Conservation (phyloP, 208 protist genomes). For the Trypanosoma grayi region DNA sequence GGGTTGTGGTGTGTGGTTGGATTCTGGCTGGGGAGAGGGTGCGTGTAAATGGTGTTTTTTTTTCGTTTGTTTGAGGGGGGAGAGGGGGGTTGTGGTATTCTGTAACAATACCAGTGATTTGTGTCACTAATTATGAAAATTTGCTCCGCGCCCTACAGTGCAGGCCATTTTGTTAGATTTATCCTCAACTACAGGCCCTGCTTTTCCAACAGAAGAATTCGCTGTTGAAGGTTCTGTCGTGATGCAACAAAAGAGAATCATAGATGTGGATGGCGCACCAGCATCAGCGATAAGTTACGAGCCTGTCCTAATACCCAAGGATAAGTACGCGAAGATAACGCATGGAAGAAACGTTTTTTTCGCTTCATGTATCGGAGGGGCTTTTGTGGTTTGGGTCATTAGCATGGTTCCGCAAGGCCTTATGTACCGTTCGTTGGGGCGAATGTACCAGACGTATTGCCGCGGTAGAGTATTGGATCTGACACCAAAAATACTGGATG, state of each 20-base stretch:
- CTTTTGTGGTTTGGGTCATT: constrained; percentile 37
- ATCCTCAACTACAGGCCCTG: too few species aligned
- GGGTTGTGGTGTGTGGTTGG: background rate
- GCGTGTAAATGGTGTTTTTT: background rate
- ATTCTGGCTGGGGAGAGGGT: too few species aligned
- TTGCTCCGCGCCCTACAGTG: too few species aligned
- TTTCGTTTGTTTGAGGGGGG: background rate
- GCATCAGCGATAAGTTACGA: constrained; percentile 33
- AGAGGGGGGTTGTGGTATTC: too few species aligned
- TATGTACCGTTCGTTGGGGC: constrained; percentile 49
- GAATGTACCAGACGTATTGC: constrained; percentile 51
- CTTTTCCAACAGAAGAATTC: background rate
- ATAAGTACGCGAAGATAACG: constrained; percentile 77
- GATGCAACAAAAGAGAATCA: constrained; percentile 23
- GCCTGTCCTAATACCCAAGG: constrained; percentile 50
- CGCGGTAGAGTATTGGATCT: constrained; percentile 72
- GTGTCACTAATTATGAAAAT: too few species aligned
- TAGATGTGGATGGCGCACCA: background rate
- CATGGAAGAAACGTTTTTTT: constrained; percentile 72
- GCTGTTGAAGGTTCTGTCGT: background rate
- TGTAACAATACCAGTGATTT: too few species aligned
- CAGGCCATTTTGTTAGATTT: too few species aligned
- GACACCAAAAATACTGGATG: constrained; percentile 76
- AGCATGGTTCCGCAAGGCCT: constrained; percentile 51
- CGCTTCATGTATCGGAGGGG: constrained; percentile 35